Conservation (phyloP, 2,329 filamentous ascomycete genomes). For the Magnaporthiopsis incrustans region DNA sequence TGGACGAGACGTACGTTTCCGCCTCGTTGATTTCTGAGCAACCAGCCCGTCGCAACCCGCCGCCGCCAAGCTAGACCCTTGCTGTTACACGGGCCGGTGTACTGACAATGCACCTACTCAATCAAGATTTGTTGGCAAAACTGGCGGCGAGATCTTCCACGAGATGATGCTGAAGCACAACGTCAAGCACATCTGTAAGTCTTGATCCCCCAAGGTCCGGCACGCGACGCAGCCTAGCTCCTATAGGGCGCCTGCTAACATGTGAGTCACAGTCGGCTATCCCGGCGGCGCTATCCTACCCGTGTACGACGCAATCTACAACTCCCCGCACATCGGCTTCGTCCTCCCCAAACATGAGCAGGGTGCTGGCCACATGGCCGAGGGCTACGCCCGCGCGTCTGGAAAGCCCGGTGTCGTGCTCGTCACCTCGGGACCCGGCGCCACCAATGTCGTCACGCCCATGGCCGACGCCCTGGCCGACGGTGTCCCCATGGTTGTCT, state of each 20-base stretch:
- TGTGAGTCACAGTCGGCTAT: slow-evolving; percentile 58
- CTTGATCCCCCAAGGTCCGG: neutral
- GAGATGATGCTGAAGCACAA: slow-evolving; percentile 95
- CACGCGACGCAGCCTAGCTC: neutral
- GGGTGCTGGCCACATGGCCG: slow-evolving; percentile 96
- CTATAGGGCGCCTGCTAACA: neutral
- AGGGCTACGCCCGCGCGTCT: slow-evolving; percentile 89
- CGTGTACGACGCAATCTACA: slow-evolving; percentile 98
- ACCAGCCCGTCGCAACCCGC: neutral
- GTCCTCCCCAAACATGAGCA: slow-evolving; percentile 94
- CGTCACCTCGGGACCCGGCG: slow-evolving; percentile 92
- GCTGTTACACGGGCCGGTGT: neutral
- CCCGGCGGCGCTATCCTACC: slow-evolving; percentile 94
- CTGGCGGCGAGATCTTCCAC: slow-evolving; percentile 93
- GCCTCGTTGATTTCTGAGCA: slow-evolving; percentile 8
- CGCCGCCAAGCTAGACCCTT: neutral
- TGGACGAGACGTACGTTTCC: slow-evolving; percentile 70
- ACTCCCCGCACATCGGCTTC: slow-evolving; percentile 94
- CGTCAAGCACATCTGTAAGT: slow-evolving; percentile 91
- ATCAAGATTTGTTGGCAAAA: slow-evolving; percentile 80
- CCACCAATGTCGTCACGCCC: slow-evolving; percentile 92
- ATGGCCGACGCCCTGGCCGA: slow-evolving; percentile 95
- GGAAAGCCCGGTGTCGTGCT: slow-evolving; percentile 93
- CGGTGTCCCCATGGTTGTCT: slow-evolving; percentile 92
- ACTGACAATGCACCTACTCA: slow-evolving; percentile 12